Conservation (phyloP, 140 eudicot species). For the Senecio squalidus region DNA sequence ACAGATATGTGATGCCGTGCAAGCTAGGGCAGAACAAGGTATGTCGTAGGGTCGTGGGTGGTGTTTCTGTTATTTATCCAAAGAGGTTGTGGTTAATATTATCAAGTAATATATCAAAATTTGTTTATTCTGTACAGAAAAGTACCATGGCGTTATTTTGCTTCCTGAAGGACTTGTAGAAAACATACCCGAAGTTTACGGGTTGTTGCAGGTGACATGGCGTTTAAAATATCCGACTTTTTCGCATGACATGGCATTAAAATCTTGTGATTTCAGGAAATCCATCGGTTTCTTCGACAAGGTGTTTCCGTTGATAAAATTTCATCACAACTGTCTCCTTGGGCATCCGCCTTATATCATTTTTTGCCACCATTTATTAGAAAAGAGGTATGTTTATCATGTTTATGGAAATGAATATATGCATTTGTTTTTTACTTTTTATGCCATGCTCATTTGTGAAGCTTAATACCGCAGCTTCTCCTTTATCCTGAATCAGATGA, state of each 20-base stretch:
- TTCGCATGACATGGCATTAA: conserved; percentile 10
- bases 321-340: conserved; percentile 89
- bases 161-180: conserved; percentile 98
- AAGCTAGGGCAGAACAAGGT: conserved; percentile 84
- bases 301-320: conserved; percentile 74
- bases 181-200: conserved; percentile 95
- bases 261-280: conserved; percentile 51
- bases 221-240: not conserved
- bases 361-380: conserved; percentile 84
- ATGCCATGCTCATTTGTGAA: conserved; percentile 16
- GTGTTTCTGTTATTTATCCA: not conserved
- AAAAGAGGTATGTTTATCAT: conserved; percentile 52
- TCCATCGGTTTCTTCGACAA: conserved; percentile 66
- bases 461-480: conserved; percentile 28
- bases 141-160: conserved; percentile 86
- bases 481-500: conserved; percentile 73
- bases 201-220: conserved; percentile 70
- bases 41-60: not conserved
- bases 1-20: conserved; percentile 96
- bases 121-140: conserved; percentile 42
- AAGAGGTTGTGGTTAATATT: not conserved
- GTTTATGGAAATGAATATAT: not conserved
- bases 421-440: not conserved
- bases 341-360: conserved; percentile 95
- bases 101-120: not conserved